Conservation (phyloP, 805 yeast species). For the Wickerhamiella dianesei region DNA sequence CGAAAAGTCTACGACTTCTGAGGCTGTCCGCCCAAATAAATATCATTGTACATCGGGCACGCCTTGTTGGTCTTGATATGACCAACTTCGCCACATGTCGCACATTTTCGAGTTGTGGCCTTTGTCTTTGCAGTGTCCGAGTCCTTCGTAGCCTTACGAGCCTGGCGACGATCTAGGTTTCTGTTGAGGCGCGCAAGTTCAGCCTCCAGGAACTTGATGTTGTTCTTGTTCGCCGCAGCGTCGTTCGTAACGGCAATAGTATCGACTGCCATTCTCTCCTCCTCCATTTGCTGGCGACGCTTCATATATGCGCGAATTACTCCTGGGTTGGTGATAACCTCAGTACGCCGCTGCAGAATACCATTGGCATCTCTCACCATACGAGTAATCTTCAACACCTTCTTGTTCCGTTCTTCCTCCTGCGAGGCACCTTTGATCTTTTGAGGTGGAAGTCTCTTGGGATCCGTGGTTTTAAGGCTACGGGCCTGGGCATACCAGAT, state of each 20-base stretch:
- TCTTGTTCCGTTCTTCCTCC: slow-evolving; percentile 20
- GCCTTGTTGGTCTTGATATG: slow-evolving; percentile 85
- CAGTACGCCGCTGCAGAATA: slow-evolving; percentile 66
- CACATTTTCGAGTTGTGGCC: slow-evolving; percentile 69
- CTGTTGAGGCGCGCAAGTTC: slow-evolving; percentile 73
- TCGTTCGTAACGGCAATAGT: slow-evolving; percentile 68
- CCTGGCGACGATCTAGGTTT: slow-evolving; percentile 52
- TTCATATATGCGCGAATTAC: slow-evolving; percentile 74
- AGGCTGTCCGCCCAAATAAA: slow-evolving; percentile 16
- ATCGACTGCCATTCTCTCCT: slow-evolving; percentile 52
- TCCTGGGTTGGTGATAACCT: slow-evolving; percentile 69
- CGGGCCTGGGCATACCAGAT: slow-evolving; percentile 81
- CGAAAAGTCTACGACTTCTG: neutral
- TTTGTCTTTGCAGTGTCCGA: slow-evolving; percentile 60
- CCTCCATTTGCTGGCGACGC: slow-evolving; percentile 53
- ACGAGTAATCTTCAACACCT: slow-evolving; percentile 52
- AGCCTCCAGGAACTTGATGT: slow-evolving; percentile 64
- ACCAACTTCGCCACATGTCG: slow-evolving; percentile 90
- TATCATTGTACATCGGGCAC: slow-evolving; percentile 73
- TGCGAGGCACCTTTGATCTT: slow-evolving; percentile 18
- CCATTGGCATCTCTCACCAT: slow-evolving; percentile 75
- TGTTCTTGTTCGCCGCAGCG: slow-evolving; percentile 65
- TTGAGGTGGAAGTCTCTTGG: slow-evolving; percentile 10
- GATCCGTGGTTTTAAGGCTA: slow-evolving; percentile 36
- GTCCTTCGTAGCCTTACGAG: slow-evolving; percentile 39